Percentiles rank a stretch among this genome's conserved stretches.
Evolutionary conservation across 441 rosid species (phyloP).

Genomic region (Brassica hybrid): DNA sequence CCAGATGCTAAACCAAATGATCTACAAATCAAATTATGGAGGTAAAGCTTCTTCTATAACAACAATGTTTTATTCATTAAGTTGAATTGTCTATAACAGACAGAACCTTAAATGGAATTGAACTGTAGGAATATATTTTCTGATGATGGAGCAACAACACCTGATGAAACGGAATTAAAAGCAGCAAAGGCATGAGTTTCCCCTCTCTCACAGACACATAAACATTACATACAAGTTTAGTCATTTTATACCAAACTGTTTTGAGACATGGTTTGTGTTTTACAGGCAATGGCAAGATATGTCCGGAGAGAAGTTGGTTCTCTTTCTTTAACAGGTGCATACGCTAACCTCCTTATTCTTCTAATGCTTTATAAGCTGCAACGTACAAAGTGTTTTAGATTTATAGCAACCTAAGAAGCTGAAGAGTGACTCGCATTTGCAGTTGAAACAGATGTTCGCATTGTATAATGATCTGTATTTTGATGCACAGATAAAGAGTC

Average conservation of each 20-base stretch:
- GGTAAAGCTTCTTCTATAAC: slow-evolving; percentile 47
- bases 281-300: slow-evolving; percentile 95
- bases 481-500: slow-evolving; percentile 80
- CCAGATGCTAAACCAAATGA: slow-evolving; percentile 84
- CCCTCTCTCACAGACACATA: slow-evolving; percentile 40
- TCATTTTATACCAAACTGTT: slow-evolving; percentile 5
- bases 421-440: not conserved
- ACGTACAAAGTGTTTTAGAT: not conserved
- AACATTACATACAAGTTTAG: slow-evolving; percentile 13
- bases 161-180: slow-evolving; percentile 58
- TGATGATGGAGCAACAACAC: slow-evolving; percentile 79
- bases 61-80: too few species aligned
- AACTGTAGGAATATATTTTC: slow-evolving; percentile 84
- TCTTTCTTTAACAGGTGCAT: slow-evolving; percentile 79
- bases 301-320: slow-evolving; percentile 77
- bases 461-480: slow-evolving; percentile 12
- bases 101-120: slow-evolving; percentile 33
- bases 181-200: slow-evolving; percentile 71
- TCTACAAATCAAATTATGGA: slow-evolving; percentile 77
- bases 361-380: slow-evolving; percentile 8
- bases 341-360: slow-evolving; percentile 8
- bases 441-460: not conserved
- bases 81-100: not conserved
- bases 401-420: slow-evolving; percentile 1
- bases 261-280: slow-evolving; percentile 31